These are phyloP conservation scores for Neolentinus lepideus DNA, from an alignment of 1,284 basidiomycete species.

Conservation along the genomic window DNA sequence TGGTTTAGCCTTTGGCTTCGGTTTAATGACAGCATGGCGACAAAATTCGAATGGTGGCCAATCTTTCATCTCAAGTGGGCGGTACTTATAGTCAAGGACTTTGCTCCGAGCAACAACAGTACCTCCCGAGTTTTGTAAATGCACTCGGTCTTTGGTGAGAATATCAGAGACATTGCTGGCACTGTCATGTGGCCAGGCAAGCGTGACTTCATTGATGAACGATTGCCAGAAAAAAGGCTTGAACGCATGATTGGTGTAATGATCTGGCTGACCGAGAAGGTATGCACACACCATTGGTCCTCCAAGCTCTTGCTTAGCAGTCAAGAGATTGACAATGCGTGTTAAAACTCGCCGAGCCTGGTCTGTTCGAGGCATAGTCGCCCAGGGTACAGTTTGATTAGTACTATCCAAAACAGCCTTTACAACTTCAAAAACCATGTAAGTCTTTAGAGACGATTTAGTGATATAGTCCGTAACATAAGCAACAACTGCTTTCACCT, in stretches of 20 bases:
- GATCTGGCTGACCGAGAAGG: constrained; percentile 9
- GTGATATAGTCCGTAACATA: constrained; percentile 12
- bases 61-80: too few relatives aligned
- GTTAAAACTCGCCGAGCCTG: not conserved
- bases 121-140: not conserved
- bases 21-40: too few relatives aligned
- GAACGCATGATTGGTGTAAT: constrained; percentile 9
- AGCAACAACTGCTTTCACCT: constrained; percentile 5
- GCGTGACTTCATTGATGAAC: constrained; percentile 2
- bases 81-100: too few relatives aligned
- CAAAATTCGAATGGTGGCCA: too few relatives aligned
- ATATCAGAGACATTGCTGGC: not conserved
- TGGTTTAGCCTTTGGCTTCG: too few relatives aligned
- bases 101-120: too few relatives aligned
- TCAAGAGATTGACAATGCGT: constrained; percentile 9
- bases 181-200: not conserved
- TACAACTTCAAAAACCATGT: constrained; percentile 7
- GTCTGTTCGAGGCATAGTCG: constrained; percentile 1
- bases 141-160: not conserved
- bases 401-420: not conserved
- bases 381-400: not conserved
- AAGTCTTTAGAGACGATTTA: constrained; percentile 1
- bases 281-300: constrained; percentile 7
- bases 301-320: constrained; percentile 5
- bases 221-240: constrained; percentile 6